phyloP scores from a whole-genome alignment of 2,329 filamentous ascomycete species.

The Aplosporella prunicola region DNA sequence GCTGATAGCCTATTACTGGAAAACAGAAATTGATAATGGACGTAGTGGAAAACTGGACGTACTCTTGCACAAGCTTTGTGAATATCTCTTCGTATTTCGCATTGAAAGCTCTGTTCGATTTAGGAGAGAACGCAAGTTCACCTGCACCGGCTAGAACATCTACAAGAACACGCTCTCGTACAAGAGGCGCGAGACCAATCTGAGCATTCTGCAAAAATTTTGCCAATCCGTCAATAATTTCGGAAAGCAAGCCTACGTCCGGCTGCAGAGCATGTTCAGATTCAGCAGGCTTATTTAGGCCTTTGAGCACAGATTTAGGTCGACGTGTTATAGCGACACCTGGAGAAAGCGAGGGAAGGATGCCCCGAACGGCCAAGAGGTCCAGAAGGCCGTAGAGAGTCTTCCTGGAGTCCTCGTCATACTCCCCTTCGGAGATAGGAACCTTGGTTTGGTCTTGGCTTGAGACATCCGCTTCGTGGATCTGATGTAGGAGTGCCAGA shows the following conservation, averaged over 20 bases:
- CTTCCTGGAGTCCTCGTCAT: slow-evolving; percentile 29
- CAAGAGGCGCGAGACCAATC: slow-evolving; percentile 25
- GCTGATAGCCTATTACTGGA: not conserved
- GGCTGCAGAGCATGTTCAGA: too few species aligned
- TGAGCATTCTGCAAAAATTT: slow-evolving; percentile 1
- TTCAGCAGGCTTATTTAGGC: not conserved
- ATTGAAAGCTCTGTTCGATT: slow-evolving; percentile 8
- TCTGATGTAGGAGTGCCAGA: slow-evolving; percentile 22
- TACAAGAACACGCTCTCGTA: slow-evolving; percentile 25
- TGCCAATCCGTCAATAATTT: slow-evolving; percentile 1
- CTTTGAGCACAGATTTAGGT: slow-evolving; percentile 23
- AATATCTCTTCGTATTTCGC: slow-evolving; percentile 16
- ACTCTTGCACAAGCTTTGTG: slow-evolving; percentile 12
- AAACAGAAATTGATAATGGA: not conserved
- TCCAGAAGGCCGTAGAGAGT: slow-evolving; percentile 31
- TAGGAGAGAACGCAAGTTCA: slow-evolving; percentile 26
- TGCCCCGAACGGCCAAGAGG: slow-evolving; percentile 22
- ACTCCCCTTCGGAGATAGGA: slow-evolving; percentile 20
- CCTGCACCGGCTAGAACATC: slow-evolving; percentile 27
- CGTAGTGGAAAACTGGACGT: too few species aligned
- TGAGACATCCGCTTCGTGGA: slow-evolving; percentile 25
- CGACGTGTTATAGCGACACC: slow-evolving; percentile 26
- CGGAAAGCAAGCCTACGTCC: slow-evolving; percentile 2
- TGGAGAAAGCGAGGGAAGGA: slow-evolving; percentile 25
- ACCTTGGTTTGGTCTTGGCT: slow-evolving; percentile 14